Base-by-base conservation (phyloP, 441 rosid species). In the Adansonia rubrostipa region DNA sequence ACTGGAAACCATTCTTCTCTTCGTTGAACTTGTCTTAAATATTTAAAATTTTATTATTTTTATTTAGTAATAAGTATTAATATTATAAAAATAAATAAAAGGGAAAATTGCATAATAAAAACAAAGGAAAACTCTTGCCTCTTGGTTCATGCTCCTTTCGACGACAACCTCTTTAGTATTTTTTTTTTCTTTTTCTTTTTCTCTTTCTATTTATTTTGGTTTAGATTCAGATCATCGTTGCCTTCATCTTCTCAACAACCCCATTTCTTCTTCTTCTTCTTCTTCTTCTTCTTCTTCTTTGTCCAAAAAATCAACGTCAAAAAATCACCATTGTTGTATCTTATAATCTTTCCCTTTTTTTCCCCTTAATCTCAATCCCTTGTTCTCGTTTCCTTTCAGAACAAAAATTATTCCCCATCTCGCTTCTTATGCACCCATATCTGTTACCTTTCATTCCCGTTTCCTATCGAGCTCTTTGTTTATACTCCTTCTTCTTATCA, bases 221-320 rank as follows among this genome's bases (percentile, higher is more conserved):
- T 60, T 78, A 64, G 86, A 82, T 86, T 86, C 86, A 82, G 87
- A 86, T 84, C 87, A 80, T 79, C 70, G 61, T 36, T 36, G 73
- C 42, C 24, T 71, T 76, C 40, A 64, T 56, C 63, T 66, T 60
- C 74, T n/a, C 36, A 63, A 71, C 57, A 45, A 70, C 70, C 71
- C 62, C 71, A 24, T 62, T 62, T 65, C 78, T 81, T 76, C 65
- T 76, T 76, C 57, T 13, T 76, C 65, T 76, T 76, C 77, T 80
- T 74, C 57, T 13, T 76, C 65, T 76, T 76, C 77, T 80, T 74
- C 77, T 60, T 20, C 42, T 36, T 36, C 68, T 13, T 15, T 9
- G 40, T 44, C 24, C 2, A 13, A 44, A 1, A 77, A 77, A 75
- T 84, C 89, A 62, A 85, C 86, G 86, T 85, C 86, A 36, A 45